A percentile compares a stretch with the other conserved stretches of the same genome.
Conservation (phyloP, 1,284 basidiomycete species). For the Tilletia setariae region DNA sequence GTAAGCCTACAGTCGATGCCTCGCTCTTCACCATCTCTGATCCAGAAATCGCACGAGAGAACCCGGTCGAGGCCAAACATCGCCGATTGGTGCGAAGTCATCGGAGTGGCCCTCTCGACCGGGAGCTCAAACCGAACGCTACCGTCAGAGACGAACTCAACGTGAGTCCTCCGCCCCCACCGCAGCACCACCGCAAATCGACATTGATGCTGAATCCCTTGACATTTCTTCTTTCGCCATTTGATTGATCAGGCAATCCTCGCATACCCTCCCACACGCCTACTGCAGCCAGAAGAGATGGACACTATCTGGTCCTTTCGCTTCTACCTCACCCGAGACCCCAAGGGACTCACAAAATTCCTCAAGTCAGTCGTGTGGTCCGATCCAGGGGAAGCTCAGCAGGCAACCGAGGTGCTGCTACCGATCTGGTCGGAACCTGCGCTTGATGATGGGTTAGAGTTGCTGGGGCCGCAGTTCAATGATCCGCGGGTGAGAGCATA, state of each 20-base stretch:
- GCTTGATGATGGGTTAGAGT: conserved; percentile 90
- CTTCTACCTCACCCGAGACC: conserved; percentile 87
- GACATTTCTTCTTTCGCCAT: no score
- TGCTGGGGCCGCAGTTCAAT: conserved; percentile 80
- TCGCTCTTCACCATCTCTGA: conserved; percentile 80
- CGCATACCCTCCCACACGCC: conserved; percentile 82
- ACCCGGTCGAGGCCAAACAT: conserved; percentile 96
- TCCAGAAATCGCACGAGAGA: conserved; percentile 82
- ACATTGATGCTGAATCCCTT: no score
- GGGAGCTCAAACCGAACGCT: conserved; percentile 90
- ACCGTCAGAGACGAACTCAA: conserved; percentile 89
- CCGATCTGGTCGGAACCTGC: conserved; percentile 97
- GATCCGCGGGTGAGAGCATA: conserved; percentile 89
- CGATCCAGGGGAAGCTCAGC: conserved; percentile 90
- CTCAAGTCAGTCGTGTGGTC: conserved; percentile 97
- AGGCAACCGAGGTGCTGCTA: conserved; percentile 90
- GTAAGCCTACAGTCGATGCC: conserved; percentile 59
- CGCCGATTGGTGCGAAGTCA: conserved; percentile 90
- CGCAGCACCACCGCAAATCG: no score
- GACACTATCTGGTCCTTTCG: conserved; percentile 98
- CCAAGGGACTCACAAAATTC: conserved; percentile 88
- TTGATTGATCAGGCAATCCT: conserved; percentile 72
- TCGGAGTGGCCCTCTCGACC: conserved; percentile 85
- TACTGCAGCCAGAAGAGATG: conserved; percentile 84
- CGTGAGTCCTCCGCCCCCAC: conserved; percentile 59